Conservation (phyloP, 2,329 filamentous ascomycete genomes). For the Epichloe festucae region DNA sequence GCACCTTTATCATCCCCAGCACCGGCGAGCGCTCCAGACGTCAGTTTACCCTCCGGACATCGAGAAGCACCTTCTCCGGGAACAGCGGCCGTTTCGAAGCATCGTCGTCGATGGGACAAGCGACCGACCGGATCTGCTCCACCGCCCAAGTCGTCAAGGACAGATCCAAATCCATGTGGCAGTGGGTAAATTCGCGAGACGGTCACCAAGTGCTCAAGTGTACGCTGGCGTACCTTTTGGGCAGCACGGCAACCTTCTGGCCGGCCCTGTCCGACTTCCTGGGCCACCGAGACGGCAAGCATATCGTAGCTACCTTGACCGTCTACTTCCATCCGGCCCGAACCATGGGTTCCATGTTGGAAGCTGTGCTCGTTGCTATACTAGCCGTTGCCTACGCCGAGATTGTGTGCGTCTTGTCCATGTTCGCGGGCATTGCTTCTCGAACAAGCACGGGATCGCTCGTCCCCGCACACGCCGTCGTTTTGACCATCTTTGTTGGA, state of each 20-base stretch:
- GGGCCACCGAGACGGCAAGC: constrained; percentile 79
- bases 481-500: constrained; percentile 73
- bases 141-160: constrained; percentile 12
- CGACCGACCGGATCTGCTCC: constrained; percentile 7
- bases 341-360: constrained; percentile 77
- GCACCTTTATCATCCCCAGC: constrained; percentile 73
- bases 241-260: constrained; percentile 76
- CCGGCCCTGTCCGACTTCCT: constrained; percentile 58
- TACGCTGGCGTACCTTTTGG: constrained; percentile 76
- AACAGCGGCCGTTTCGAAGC: constrained; percentile 10
- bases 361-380: constrained; percentile 65
- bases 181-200: constrained; percentile 56
- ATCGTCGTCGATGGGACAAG: constrained; percentile 10
- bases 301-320: constrained; percentile 84
- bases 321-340: constrained; percentile 91
- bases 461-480: constrained; percentile 61
- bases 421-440: constrained; percentile 77
- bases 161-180: constrained; percentile 29
- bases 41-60: constrained; percentile 60
- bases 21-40: constrained; percentile 77
- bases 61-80: constrained; percentile 18
- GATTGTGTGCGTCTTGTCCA: constrained; percentile 66
- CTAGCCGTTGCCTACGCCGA: constrained; percentile 61
- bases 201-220: constrained; percentile 81
- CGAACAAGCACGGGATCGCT: constrained; percentile 53